phyloP scores from a whole-genome alignment of 371 early-diverging fungal species.

The Sanchytrium tribonematis region DNA sequence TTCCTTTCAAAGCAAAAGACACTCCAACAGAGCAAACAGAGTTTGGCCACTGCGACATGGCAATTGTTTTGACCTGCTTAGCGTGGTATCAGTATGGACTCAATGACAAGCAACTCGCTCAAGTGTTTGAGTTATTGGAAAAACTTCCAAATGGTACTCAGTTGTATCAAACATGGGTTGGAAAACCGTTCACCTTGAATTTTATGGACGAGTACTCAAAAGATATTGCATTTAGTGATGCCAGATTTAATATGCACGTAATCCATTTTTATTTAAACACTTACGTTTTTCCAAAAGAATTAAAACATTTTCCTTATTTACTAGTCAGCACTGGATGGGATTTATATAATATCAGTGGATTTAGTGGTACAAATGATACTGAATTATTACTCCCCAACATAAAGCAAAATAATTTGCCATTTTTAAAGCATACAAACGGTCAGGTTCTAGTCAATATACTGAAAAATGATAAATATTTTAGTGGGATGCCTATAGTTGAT shows the following conservation, averaged over 20 bases:
- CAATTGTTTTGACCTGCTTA: background rate
- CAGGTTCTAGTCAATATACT: background rate
- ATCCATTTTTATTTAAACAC: background rate
- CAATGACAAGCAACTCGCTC: background rate
- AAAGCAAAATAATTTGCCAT: background rate
- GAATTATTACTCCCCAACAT: background rate
- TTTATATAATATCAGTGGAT: background rate
- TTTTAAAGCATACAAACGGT: background rate
- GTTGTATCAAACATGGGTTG: background rate
- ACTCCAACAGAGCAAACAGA: background rate
- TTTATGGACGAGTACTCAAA: background rate
- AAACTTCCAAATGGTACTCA: background rate
- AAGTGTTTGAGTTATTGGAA: background rate
- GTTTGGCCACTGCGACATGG: background rate
- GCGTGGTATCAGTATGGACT: background rate
- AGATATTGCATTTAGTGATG: background rate
- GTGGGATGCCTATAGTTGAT: background rate
- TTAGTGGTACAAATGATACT: background rate
- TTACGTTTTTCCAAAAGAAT: background rate
- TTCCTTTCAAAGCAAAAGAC: background rate
- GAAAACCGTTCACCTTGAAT: background rate
- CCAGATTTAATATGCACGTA: background rate
- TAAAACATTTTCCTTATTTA: background rate
- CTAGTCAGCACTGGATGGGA: background rate
- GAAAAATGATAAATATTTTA: background rate